Evolutionary conservation across 2,329 filamentous ascomycete genomes (phyloP).

Genomic region (Fusarium sp.): DNA sequence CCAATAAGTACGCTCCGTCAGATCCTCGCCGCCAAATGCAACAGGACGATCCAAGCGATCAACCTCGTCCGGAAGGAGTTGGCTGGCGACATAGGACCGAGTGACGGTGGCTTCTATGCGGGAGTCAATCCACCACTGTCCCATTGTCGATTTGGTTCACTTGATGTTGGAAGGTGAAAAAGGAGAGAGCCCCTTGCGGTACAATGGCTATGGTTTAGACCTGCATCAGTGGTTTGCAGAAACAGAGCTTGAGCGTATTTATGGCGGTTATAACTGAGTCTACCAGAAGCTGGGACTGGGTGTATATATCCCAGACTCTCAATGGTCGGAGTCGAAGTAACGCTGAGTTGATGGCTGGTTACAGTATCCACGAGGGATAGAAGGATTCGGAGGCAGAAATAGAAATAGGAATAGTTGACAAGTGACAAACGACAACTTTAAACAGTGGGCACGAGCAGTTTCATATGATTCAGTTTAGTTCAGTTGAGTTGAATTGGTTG

Average conservation of each 20-base stretch:
- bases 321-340: not conserved
- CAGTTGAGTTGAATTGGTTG: slow-evolving; percentile 14
- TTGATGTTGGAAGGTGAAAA: slow-evolving; percentile 17
- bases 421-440: slow-evolving; percentile 14
- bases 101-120: slow-evolving; percentile 79
- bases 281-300: slow-evolving; percentile 17
- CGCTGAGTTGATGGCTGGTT: slow-evolving; percentile 7
- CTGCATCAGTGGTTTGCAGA: slow-evolving; percentile 39
- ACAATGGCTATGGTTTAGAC: slow-evolving; percentile 23
- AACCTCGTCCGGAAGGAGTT: slow-evolving; percentile 73
- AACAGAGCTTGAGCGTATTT: slow-evolving; percentile 21
- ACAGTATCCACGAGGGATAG: slow-evolving; percentile 17
- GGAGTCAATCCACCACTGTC: slow-evolving; percentile 78
- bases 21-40: slow-evolving; percentile 72
- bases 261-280: slow-evolving; percentile 13
- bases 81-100: slow-evolving; percentile 73
- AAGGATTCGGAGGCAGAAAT: slow-evolving; percentile 21
- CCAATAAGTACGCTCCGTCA: slow-evolving; percentile 81
- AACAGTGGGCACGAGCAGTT: slow-evolving; percentile 43
- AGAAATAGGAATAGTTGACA: slow-evolving; percentile 1
- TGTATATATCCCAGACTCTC: slow-evolving; percentile 9
- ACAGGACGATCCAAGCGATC: slow-evolving; percentile 72
- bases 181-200: slow-evolving; percentile 35
- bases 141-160: slow-evolving; percentile 44
- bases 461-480: slow-evolving; percentile 42